Evolutionary conservation across 768 basidiomycete genomes (phyloP).

Genomic region (Mycena kentingensis): DNA sequence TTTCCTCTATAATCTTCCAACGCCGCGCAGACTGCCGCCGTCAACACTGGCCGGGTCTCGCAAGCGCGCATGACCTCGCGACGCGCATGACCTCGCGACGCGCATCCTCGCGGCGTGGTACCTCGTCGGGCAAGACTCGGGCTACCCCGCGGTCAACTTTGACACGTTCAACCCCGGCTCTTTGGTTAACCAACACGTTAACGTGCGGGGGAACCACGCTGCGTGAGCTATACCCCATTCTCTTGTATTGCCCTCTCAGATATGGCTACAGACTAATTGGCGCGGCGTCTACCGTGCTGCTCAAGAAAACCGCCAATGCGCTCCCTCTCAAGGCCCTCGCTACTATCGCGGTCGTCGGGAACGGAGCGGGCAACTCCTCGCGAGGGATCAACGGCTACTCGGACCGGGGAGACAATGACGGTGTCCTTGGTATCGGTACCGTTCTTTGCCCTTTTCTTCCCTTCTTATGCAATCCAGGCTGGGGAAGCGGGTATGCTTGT

Average conservation of each 20-base stretch:
- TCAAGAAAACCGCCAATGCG: constrained; percentile 42
- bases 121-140: constrained; percentile 55
- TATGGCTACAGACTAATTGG: constrained; percentile 38
- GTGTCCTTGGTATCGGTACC: constrained; percentile 65
- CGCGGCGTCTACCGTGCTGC: constrained; percentile 45
- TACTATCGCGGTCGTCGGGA: constrained; percentile 57
- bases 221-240: constrained; percentile 28
- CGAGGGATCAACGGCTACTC: constrained; percentile 57
- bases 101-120: constrained; percentile 71
- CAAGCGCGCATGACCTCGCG: constrained; percentile 64
- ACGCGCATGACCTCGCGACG: too few species aligned
- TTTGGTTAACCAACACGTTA: constrained; percentile 46
- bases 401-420: constrained; percentile 58
- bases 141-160: constrained; percentile 63
- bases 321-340: constrained; percentile 20
- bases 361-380: constrained; percentile 55
- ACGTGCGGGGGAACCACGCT: constrained; percentile 62
- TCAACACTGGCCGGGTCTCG: constrained; percentile 61
- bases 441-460: constrained; percentile 28
- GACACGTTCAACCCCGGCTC: constrained; percentile 48
- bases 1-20: background rate
- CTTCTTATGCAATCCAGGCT: constrained; percentile 32
- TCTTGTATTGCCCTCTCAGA: background rate
- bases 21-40: constrained; percentile 35
- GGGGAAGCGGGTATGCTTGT: constrained; percentile 53